These are phyloP conservation scores for Diplodia seriata DNA, from an alignment of 2,329 filamentous ascomycete species.

Conservation along the genomic window DNA sequence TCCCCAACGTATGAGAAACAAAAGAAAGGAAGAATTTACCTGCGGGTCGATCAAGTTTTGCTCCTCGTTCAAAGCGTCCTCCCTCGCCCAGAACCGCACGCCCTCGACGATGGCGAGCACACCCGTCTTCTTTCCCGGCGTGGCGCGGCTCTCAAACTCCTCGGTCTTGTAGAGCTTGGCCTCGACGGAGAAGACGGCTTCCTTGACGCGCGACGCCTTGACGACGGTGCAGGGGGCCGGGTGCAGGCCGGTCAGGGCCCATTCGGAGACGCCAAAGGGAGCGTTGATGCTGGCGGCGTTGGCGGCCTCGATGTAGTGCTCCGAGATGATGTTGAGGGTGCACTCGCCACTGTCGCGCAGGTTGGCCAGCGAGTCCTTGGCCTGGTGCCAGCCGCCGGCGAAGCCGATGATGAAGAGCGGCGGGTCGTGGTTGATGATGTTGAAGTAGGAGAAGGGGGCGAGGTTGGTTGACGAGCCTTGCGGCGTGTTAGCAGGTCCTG, in stretches of 20 bases:
- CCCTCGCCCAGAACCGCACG: slow-evolving; percentile 84
- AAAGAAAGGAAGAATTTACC: slow-evolving; percentile 51
- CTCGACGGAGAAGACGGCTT: slow-evolving; percentile 85
- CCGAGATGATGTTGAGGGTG: slow-evolving; percentile 85
- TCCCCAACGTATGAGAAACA: background rate
- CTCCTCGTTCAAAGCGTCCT: slow-evolving; percentile 85
- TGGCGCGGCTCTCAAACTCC: slow-evolving; percentile 77
- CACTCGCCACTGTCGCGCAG: slow-evolving; percentile 75
- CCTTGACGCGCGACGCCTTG: slow-evolving; percentile 74
- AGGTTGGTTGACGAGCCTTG: slow-evolving; percentile 67
- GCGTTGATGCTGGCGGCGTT: slow-evolving; percentile 82
- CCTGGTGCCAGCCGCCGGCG: slow-evolving; percentile 61
- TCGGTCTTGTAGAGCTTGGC: slow-evolving; percentile 74
- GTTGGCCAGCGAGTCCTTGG: slow-evolving; percentile 83
- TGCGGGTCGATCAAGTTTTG: slow-evolving; percentile 74
- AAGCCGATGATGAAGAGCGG: slow-evolving; percentile 77
- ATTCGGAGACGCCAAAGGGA: slow-evolving; percentile 78
- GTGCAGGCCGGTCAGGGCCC: slow-evolving; percentile 78
- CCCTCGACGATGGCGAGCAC: slow-evolving; percentile 82
- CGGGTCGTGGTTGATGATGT: slow-evolving; percentile 83
- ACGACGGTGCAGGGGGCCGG: slow-evolving; percentile 71
- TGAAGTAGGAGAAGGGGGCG: slow-evolving; percentile 87
- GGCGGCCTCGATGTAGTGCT: slow-evolving; percentile 85
- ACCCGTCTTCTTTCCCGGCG: slow-evolving; percentile 75
- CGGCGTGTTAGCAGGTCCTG: background rate